Conservation (phyloP, 106 monocot species). For the Gastrodia elata region DNA sequence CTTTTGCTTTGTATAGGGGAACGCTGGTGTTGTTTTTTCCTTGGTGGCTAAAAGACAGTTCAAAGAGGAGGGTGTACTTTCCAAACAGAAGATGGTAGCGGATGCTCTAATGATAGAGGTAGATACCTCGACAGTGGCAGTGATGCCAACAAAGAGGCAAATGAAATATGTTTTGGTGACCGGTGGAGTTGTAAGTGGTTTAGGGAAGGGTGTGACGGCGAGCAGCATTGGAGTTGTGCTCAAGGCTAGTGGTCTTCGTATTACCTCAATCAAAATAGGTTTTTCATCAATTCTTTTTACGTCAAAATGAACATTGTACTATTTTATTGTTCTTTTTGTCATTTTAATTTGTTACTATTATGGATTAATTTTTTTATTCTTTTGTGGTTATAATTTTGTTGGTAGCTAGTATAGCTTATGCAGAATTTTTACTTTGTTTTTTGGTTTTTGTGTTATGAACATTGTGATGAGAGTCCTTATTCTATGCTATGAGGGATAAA, state of each 20-base stretch:
- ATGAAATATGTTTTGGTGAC: constrained; percentile 95
- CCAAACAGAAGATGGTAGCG: not conserved
- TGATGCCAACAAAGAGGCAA: constrained; percentile 5
- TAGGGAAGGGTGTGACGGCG: constrained; percentile 89
- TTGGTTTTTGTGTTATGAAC: not conserved
- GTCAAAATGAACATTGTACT: not conserved
- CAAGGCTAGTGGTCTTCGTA: constrained; percentile 76
- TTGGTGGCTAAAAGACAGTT: not conserved
- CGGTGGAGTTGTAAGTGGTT: constrained; percentile 84
- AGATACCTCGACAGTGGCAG: not conserved
- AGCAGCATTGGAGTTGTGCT: constrained; percentile 87
- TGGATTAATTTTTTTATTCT: not conserved
- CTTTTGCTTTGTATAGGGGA: not conserved
- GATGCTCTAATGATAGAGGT: not conserved
- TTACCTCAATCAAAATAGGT: constrained; percentile 93
- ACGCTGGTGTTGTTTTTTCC: not conserved
- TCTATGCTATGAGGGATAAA: not conserved
- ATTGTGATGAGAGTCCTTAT: not conserved
- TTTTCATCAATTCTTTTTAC: not conserved
- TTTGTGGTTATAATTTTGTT: not conserved
- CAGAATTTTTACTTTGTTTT: not conserved
- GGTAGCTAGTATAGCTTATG: not conserved
- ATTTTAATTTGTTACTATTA: not conserved
- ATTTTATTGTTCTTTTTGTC: not conserved
- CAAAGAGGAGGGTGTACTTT: not conserved